Evolutionary conservation across 371 early-diverging fungal genomes (phyloP).

Genomic region (Actinomucor elegans): DNA sequence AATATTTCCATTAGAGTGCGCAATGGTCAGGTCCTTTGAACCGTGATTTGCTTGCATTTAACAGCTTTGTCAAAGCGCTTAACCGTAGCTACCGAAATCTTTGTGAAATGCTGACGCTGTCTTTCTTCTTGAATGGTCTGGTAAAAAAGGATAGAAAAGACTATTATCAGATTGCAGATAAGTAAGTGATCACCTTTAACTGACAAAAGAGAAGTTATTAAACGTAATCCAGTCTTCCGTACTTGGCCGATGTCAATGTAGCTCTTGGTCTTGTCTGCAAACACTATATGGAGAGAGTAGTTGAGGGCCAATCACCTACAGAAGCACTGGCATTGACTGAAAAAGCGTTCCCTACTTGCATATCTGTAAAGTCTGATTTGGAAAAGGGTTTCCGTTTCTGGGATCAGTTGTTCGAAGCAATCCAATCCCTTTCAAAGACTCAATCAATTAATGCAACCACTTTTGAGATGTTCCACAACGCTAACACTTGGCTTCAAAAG

Average conservation of each 20-base stretch:
- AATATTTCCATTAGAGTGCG: conserved; percentile 45
- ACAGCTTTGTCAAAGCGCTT: conserved; percentile 64
- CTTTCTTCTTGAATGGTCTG: conserved; percentile 53
- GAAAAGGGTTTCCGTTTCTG: conserved; percentile 52
- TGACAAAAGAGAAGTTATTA: neutral
- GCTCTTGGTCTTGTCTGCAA: conserved; percentile 53
- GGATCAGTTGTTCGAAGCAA: conserved; percentile 41
- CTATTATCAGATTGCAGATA: conserved; percentile 50
- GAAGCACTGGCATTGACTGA: conserved; percentile 34
- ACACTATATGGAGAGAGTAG: conserved; percentile 42
- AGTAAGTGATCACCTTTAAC: conserved; percentile 21
- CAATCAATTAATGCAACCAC: conserved; percentile 20
- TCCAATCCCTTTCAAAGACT: conserved; percentile 28
- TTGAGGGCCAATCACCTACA: conserved; percentile 18
- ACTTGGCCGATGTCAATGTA: conserved; percentile 52
- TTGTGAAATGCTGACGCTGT: conserved; percentile 60
- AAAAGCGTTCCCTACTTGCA: conserved; percentile 44
- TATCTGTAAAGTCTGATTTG: conserved; percentile 44
- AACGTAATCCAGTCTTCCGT: conserved; percentile 45
- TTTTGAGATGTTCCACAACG: conserved; percentile 40
- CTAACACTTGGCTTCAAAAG: conserved; percentile 47
- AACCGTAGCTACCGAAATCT: conserved; percentile 63
- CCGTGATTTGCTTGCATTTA: conserved; percentile 76
- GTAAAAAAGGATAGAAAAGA: conserved; percentile 54
- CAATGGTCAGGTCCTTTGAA: conserved; percentile 68